Evolutionary conservation across 305 asterid genomes (phyloP).

Genomic region (Solanum hybrid): DNA sequence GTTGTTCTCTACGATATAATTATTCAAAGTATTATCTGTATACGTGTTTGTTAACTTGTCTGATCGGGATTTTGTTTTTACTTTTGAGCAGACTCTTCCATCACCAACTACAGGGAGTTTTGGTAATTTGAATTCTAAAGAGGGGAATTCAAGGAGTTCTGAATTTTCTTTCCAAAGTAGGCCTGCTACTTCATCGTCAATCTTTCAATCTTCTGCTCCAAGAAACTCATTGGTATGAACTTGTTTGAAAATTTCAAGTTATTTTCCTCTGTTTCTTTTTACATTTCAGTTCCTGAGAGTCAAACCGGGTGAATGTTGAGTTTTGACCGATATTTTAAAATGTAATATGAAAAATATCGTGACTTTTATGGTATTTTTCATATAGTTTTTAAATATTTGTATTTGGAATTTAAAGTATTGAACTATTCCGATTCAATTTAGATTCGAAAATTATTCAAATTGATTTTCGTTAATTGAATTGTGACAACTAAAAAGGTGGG

Average conservation of each 20-base stretch:
- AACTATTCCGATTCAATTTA: not conserved
- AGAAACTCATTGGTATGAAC: slow-evolving; percentile 27
- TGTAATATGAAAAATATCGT: not conserved
- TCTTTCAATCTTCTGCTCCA: slow-evolving; percentile 32
- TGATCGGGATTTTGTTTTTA: not conserved
- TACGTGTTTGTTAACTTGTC: not conserved
- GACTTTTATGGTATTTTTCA: not conserved
- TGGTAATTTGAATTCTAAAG: slow-evolving; percentile 31
- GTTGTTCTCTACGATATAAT: slow-evolving; percentile 9
- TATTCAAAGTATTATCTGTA: not conserved
- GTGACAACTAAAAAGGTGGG: not conserved
- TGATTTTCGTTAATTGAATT: not conserved
- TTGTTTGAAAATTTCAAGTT: not conserved
- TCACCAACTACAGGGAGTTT: slow-evolving; percentile 69
- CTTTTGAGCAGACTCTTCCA: slow-evolving; percentile 37
- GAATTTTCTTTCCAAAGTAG: slow-evolving; percentile 49
- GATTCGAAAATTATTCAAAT: too few relatives aligned
- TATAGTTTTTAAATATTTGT: not conserved
- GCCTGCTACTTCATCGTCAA: slow-evolving; percentile 26
- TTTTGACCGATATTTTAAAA: too few relatives aligned
- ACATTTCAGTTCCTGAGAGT: too few relatives aligned
- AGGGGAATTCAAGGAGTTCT: slow-evolving; percentile 22
- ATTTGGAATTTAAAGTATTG: not conserved
- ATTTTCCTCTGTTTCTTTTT: too few relatives aligned
- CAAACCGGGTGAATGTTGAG: too few relatives aligned